phyloP scores from a whole-genome alignment of 1,139 yeast species.

The Debaryomyces coudertii region DNA sequence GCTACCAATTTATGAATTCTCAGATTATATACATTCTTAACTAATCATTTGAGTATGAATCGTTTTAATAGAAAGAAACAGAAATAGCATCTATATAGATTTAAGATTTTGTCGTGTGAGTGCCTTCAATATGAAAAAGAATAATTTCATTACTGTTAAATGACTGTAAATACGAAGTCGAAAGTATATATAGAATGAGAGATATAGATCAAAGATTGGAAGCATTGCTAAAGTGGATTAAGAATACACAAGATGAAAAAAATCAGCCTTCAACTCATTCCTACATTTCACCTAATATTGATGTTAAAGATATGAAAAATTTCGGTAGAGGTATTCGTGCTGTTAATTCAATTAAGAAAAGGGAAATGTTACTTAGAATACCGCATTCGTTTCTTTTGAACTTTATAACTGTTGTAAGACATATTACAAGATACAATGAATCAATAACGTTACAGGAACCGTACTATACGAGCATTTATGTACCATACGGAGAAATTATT shows the following conservation, averaged over 20 bases:
- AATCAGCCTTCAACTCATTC: slow-evolving; percentile 26
- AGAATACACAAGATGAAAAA: slow-evolving; percentile 26
- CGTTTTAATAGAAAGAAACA: too few relatives aligned
- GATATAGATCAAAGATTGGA: slow-evolving; percentile 14
- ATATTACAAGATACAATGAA: slow-evolving; percentile 31
- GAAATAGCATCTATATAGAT: too few relatives aligned
- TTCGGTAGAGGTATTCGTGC: slow-evolving; percentile 72
- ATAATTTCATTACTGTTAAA: not conserved
- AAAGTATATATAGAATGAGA: not conserved
- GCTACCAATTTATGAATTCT: too few relatives aligned
- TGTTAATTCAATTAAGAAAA: slow-evolving; percentile 29
- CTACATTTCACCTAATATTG: slow-evolving; percentile 34
- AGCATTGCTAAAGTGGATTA: slow-evolving; percentile 28
- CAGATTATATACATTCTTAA: too few relatives aligned
- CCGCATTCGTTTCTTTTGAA: slow-evolving; percentile 66
- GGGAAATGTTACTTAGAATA: slow-evolving; percentile 54
- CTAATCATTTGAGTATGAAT: too few relatives aligned
- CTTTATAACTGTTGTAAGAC: slow-evolving; percentile 54
- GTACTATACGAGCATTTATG: slow-evolving; percentile 25
- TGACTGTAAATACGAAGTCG: not conserved
- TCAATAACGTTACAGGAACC: slow-evolving; percentile 23
- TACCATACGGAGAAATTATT: slow-evolving; percentile 18
- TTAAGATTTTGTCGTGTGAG: not conserved
- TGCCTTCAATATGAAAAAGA: not conserved
- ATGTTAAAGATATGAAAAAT: slow-evolving; percentile 28